Base-by-base conservation (phyloP, 148 eudicot species). In the Drosera capensis region DNA sequence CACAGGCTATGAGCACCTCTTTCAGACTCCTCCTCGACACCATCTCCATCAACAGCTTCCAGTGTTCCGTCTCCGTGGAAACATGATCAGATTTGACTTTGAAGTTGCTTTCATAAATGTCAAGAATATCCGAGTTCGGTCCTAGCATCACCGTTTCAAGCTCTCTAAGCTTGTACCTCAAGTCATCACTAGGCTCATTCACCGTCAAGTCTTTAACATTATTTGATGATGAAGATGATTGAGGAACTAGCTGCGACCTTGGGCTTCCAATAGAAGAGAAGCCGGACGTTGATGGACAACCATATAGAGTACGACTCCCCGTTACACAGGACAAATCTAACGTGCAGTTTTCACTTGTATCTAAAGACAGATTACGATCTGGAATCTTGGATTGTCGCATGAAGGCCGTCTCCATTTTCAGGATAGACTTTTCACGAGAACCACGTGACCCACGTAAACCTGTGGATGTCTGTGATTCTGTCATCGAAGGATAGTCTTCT, bases 61-160 rank as follows among this genome's bases (percentile, higher is more conserved):
- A 48, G 28, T 58, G 43, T 16, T 59, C 57, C 0, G 42, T 18
- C 39, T 54, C 65, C 25, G 9, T 9, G 4, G 31, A 28, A 28
- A 9, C 9, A n/a, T 29, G 6, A 35, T 19, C 14, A 20, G 41
- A 24, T 39, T 42, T 54, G 46, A 60, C 52, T 20, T 18, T 11
- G 6, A 26, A 1, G 14, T 56, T 17, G 17, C 11, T 17, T 35
- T 54, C 52, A 49, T 21, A 35, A 3, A 26, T 26, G 17, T 49
- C 49, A 20, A 51, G 28, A 38, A 24, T 37, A 30, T 66, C 58
- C n/a, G 63, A 37, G 49, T 49, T 53, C 8, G 75, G 58, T 41
- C 72, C 80, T 35, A 70, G 44, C 80, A 74, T 74, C 23, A 44
- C 70, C 24, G 37, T 56, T n/a, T n/a, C n/a, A n/a, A n/a, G n/a